Conservation (phyloP, 805 yeast species). For the Nakazawaea siamensis region DNA sequence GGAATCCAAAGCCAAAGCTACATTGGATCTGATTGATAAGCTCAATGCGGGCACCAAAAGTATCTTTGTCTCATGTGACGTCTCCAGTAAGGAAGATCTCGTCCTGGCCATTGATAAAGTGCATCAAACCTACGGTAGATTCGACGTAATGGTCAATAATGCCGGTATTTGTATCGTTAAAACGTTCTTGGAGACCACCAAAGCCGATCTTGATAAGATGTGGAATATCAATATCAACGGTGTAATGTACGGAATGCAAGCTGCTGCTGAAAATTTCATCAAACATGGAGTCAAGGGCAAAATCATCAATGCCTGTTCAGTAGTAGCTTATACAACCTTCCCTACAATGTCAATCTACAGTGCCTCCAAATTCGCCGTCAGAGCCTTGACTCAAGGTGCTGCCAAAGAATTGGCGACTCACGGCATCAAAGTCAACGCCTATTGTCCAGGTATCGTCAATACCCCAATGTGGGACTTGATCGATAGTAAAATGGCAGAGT, state of each 20-base stretch:
- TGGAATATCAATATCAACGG: slow-evolving; percentile 23
- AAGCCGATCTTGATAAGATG: slow-evolving; percentile 18
- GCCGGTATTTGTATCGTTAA: slow-evolving; percentile 25
- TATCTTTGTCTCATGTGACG: slow-evolving; percentile 19
- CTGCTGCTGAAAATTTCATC: slow-evolving; percentile 21
- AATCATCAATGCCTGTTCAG: slow-evolving; percentile 29
- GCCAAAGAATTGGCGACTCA: slow-evolving; percentile 28
- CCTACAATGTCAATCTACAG: slow-evolving; percentile 24
- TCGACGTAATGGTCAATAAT: slow-evolving; percentile 28
- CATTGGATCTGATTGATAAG: slow-evolving; percentile 16
- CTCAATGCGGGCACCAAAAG: slow-evolving; percentile 14
- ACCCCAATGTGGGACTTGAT: slow-evolving; percentile 28
- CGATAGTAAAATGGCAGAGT: slow-evolving; percentile 18
- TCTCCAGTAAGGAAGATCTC: slow-evolving; percentile 17
- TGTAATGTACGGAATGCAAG: slow-evolving; percentile 25
- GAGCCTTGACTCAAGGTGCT: slow-evolving; percentile 26
- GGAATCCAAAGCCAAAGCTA: slow-evolving; percentile 15
- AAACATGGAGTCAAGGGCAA: slow-evolving; percentile 25
- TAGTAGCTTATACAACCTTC: slow-evolving; percentile 25
- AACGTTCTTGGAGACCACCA: slow-evolving; percentile 20
- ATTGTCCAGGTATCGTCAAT: slow-evolving; percentile 32
- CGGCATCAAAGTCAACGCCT: slow-evolving; percentile 29
- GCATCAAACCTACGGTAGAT: slow-evolving; percentile 21
- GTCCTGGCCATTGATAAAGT: slow-evolving; percentile 21
- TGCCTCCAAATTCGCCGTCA: slow-evolving; percentile 29